Percentiles rank a stretch among this genome's conserved stretches.
Conservation (phyloP, 176 grass and related monocot species). For the Oryza glumipatula region DNA sequence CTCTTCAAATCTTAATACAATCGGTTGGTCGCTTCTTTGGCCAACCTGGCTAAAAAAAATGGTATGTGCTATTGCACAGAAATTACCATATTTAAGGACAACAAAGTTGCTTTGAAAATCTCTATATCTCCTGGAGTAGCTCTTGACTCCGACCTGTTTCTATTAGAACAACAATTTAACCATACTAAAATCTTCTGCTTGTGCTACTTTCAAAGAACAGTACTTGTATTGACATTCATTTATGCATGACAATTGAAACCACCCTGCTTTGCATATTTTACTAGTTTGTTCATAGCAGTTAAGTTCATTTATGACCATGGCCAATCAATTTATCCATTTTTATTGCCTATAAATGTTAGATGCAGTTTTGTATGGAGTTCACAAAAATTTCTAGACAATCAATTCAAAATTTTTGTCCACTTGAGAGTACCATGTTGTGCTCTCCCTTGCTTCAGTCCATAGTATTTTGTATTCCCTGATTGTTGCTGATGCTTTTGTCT, state of each 20-base stretch:
- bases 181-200: constrained; percentile 17
- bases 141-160: background rate
- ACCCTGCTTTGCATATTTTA: background rate
- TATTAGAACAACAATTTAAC: constrained; percentile 17
- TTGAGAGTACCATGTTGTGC: constrained; percentile 6
- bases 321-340: constrained; percentile 9
- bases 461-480: background rate
- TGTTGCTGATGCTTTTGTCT: constrained; percentile 29
- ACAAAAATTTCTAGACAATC: background rate
- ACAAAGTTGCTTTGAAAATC: background rate
- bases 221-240: background rate
- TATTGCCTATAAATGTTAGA: constrained; percentile 12
- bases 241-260: constrained; percentile 10
- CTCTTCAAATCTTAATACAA: too few species aligned
- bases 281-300: background rate
- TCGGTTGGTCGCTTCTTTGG: too few species aligned
- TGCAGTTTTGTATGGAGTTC: constrained; percentile 16
- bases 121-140: background rate
- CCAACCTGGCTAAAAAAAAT: too few species aligned
- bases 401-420: background rate
- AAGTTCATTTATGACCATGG: background rate
- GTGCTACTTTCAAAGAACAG: background rate
- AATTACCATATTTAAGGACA: background rate
- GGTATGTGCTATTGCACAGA: constrained; percentile 22
- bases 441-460: background rate